phyloP scores from a whole-genome alignment of 139 green algal genomes.

The Closterium sp. region DNA sequence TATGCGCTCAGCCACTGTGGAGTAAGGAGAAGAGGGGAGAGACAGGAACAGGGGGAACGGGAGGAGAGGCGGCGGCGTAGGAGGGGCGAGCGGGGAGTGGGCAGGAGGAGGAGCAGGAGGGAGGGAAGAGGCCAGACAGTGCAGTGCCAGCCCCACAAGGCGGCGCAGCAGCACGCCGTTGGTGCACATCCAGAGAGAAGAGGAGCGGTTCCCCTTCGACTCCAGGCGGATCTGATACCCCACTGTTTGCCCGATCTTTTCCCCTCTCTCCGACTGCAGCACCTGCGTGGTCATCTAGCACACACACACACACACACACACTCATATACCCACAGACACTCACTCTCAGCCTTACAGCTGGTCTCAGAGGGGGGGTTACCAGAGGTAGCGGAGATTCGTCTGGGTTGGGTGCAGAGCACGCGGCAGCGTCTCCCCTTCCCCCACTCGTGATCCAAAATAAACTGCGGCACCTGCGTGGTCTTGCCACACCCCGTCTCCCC shows the following conservation, averaged over 20 bases:
- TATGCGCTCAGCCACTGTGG: constrained; percentile 38
- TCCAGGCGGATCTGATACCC: no score
- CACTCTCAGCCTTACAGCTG: no score
- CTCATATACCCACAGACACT: no score
- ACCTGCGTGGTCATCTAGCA: no score
- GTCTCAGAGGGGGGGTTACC: background rate
- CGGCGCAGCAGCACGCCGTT: constrained; percentile 70
- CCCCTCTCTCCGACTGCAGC: constrained; percentile 52
- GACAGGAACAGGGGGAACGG: no score
- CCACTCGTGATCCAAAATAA: constrained; percentile 38
- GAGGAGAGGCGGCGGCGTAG: no score
- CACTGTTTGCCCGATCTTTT: constrained; percentile 50
- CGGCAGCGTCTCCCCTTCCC: constrained; percentile 18
- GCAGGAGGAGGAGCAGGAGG: no score
- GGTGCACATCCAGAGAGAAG: constrained; percentile 59
- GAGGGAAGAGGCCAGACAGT: no score
- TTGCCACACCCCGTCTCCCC: constrained; percentile 75
- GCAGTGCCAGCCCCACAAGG: constrained; percentile 11
- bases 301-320: no score
- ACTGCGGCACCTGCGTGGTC: constrained; percentile 59
- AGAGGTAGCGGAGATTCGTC: constrained; percentile 59
- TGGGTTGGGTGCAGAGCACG: constrained; percentile 61
- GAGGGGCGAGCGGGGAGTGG: no score
- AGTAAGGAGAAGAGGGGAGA: no score
- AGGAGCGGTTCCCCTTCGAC: constrained; percentile 24